Evolutionary conservation across 2,329 filamentous ascomycete genomes (phyloP), one percentile per base, ranked within the genome.

Genomic region (Paecilomyces sp.): DNA sequence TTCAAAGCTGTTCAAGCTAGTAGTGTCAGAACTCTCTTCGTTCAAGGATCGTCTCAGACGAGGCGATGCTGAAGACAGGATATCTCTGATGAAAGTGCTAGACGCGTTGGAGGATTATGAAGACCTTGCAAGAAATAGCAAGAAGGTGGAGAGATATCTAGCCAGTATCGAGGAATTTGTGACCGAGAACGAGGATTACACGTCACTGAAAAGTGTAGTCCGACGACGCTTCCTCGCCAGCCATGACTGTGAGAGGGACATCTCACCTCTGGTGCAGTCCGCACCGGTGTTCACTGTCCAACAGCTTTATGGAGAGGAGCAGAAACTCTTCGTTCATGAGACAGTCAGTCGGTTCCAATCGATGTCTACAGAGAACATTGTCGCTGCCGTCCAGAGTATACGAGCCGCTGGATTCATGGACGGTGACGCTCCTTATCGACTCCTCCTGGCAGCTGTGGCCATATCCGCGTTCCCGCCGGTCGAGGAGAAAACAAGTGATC

Each of bases 71-170:
- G 67, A 72, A 28, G 71, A 33, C 9, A 55, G 12, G 2, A 67
- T 74, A 28, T 70, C 69, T 7, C 62, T 77, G 15, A 71, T 71
- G 30, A 74, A 74, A 57, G 70, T 69, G 11, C 66, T 77, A 25
- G 72, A 74, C 66, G 68, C 71, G 12, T 62, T 76, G 50, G 75
- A 76, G 58, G 70, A 75, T 41, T 75, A 77, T 60, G 72, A 74
- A 60, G 74, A 76, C 56, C 61, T 77, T 18, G 67, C 69, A 5
- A 65, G 64, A 22, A 68, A 69, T 36, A 70, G 72, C 58, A 65
- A 66, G 15, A 72, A 76, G 30, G 70, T 72, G 11, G 70, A 70
- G 13, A 74, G 74, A 47, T 70, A 69, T 58, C 53, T 76, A 33
- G 65, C 65, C 47, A 74, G 75, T 63, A 70, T 76, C 36, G 72